Conservation (phyloP, 148 eudicot genomes). For the Talinum fruticosum region DNA sequence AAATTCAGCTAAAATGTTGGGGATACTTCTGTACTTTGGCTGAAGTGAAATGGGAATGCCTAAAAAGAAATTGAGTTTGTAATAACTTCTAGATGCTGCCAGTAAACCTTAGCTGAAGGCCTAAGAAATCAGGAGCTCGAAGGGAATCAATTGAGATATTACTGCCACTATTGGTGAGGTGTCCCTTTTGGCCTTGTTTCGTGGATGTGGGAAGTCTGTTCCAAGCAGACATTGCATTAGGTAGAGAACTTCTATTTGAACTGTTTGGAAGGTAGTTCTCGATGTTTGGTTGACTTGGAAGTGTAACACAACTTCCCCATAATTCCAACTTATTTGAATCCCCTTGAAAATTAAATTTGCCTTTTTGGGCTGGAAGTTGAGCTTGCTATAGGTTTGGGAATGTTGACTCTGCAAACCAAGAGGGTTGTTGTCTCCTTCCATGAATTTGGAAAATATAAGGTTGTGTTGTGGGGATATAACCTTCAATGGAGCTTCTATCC, state of each 20-base stretch:
- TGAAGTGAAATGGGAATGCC: neutral
- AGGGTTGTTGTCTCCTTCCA: neutral
- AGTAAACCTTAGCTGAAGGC: neutral
- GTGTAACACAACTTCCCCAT: neutral
- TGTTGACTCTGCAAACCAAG: neutral
- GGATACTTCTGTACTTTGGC: neutral
- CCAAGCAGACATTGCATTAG: neutral
- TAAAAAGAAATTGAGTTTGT: neutral
- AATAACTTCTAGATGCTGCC: constrained; percentile 2
- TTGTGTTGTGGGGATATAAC: neutral
- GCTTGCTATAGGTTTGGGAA: neutral
- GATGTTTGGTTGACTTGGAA: constrained; percentile 13
- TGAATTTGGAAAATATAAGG: neutral
- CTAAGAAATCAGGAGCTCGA: neutral
- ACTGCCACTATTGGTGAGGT: neutral
- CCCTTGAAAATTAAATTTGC: neutral
- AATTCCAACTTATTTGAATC: neutral
- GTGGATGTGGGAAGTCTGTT: neutral
- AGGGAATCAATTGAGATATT: neutral
- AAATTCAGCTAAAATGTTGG: neutral
- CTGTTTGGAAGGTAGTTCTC: neutral
- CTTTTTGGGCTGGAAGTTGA: neutral
- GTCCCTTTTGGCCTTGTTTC: neutral
- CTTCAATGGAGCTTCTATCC: neutral
- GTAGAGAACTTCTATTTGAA: neutral